Evolutionary conservation across 768 basidiomycete species (phyloP).

Genomic region (Rhizopogon vinicolor): DNA sequence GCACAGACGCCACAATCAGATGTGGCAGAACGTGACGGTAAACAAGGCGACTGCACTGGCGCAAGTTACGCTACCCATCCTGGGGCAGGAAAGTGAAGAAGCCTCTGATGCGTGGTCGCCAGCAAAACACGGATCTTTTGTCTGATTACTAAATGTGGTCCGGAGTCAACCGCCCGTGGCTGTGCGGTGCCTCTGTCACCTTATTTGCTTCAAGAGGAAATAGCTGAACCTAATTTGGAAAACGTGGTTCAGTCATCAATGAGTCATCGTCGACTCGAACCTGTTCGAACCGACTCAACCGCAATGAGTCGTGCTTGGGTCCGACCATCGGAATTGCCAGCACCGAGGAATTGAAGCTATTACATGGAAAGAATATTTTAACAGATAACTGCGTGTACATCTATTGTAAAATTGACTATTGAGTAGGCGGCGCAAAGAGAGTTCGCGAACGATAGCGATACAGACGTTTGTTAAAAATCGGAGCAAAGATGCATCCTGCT

Average conservation of each 20-base stretch:
- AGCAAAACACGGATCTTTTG: not conserved
- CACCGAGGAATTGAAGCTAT: slow-evolving; percentile 8
- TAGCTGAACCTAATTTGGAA: slow-evolving; percentile 19
- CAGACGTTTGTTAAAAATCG: slow-evolving; percentile 17
- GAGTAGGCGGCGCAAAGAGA: slow-evolving; percentile 18
- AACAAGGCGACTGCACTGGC: not conserved
- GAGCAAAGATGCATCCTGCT: slow-evolving; percentile 19
- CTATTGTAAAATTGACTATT: slow-evolving; percentile 25
- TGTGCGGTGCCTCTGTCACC: slow-evolving; percentile 20
- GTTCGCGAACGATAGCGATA: slow-evolving; percentile 27
- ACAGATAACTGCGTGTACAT: slow-evolving; percentile 22
- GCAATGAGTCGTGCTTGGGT: not conserved
- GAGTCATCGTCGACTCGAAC: not conserved
- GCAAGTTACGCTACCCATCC: too few relatives aligned
- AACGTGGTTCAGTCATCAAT: slow-evolving; percentile 11
- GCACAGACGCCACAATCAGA: not conserved
- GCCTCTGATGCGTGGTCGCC: slow-evolving; percentile 1
- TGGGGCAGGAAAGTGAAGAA: too few relatives aligned
- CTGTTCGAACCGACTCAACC: not conserved
- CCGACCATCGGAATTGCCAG: not conserved
- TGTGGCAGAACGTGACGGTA: not conserved
- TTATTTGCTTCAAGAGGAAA: slow-evolving; percentile 23
- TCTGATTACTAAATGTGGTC: not conserved
- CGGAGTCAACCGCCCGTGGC: slow-evolving; percentile 14
- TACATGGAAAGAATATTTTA: slow-evolving; percentile 25